Conservation (phyloP, 192 early-diverging fungal species). For the Pecoramyces ruminantium region DNA sequence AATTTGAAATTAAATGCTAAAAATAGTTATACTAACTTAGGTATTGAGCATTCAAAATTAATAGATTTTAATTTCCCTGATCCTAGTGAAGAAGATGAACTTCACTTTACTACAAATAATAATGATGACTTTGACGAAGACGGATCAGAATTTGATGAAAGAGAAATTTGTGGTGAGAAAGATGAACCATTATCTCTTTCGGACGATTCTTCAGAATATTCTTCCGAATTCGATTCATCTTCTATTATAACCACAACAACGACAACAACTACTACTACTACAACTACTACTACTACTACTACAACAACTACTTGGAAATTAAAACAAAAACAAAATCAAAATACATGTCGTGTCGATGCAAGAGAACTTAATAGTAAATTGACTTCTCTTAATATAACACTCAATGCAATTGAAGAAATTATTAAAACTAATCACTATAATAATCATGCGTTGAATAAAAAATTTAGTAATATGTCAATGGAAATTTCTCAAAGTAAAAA, state of each 20-base stretch:
- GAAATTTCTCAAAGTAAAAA: not conserved
- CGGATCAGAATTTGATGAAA: not conserved
- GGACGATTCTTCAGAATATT: not conserved
- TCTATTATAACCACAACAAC: not conserved
- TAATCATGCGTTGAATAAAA: not conserved
- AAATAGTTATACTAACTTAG: not conserved
- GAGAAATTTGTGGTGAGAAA: not conserved
- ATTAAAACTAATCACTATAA: not conserved
- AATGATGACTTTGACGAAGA: too few species aligned
- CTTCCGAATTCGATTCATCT: not conserved
- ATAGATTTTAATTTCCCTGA: too few species aligned
- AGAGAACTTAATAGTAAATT: not conserved
- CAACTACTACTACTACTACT: not conserved
- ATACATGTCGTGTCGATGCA: not conserved
- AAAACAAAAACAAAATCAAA: not conserved
- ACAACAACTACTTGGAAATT: not conserved
- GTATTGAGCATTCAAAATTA: not conserved
- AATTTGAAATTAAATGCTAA: not conserved
- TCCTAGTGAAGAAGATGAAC: too few species aligned
- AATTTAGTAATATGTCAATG: not conserved
- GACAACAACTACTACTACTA: not conserved
- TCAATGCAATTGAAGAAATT: not conserved
- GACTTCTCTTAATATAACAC: not conserved
- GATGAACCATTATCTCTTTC: not conserved
- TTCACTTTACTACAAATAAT: too few species aligned